Evolutionary conservation across 1,139 yeast genomes (phyloP), one percentile per base, ranked within the genome.

Genomic region (Lipomyces yarrowii): DNA sequence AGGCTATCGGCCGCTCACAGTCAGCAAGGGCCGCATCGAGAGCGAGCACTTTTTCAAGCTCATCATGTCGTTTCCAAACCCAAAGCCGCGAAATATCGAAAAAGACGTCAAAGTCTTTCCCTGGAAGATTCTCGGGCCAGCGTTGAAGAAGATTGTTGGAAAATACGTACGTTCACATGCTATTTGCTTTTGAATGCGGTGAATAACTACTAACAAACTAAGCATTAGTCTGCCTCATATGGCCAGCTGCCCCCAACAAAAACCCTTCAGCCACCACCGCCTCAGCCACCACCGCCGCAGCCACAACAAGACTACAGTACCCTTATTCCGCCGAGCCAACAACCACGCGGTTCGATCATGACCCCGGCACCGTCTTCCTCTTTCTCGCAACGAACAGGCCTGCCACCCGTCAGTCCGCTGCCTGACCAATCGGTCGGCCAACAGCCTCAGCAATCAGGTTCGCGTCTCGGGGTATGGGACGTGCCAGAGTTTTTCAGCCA

Each of bases 11-110:
- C 91, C 93, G 1, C 75, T 80, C 63, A 88, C 92, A 0, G 82
- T 88, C 3, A 81, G 87, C 46, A 81, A 87, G 67, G 76, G 83
- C 30, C 80, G 82, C 68, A 77, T 79, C n/a, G 81, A 80, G 48
- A 78, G 77, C 64, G 78, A 77, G 32, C 74, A 82, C 30, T 86
- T 88, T 71, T 88, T 87, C 78, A 80, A 82, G 65, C 76, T 85
- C 59, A 82, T 88, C 63, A 88, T 88, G 91, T 78, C 83, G 56
- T 87, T 85, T 81, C 85, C 84, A 51, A 82, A 83, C 62, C 92
- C 93, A 1, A 81, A 87, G 70, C 92, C 92, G 3, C 78, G 92
- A 56, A 87, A 87, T 72, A 88, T 88, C 64, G 91, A 87, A 73
- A 88, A 88, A 74, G 90, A 88, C 73, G 85, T 88, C 69, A 88